Evolutionary conservation across 192 early-diverging fungal genomes (phyloP).

Genomic region (Dissophora globulifera): DNA sequence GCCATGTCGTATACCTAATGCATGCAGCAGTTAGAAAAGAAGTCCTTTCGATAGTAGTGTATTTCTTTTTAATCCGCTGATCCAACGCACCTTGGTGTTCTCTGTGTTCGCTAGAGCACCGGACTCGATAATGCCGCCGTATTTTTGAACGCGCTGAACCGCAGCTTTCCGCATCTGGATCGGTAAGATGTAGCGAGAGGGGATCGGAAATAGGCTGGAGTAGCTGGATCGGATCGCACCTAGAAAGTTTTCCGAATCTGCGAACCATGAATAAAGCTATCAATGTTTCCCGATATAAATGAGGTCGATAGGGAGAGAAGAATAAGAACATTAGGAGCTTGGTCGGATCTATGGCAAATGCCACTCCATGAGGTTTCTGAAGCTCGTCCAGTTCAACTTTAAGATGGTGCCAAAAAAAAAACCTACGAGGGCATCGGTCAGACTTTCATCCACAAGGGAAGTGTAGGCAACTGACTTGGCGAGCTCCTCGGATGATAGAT

Average conservation of each 20-base stretch:
- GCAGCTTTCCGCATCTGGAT: slow-evolving; percentile 80
- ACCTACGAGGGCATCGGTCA: slow-evolving; percentile 78
- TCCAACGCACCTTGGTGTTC: slow-evolving; percentile 39
- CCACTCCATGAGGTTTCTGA: too few species aligned
- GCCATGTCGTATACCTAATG: slow-evolving; percentile 77
- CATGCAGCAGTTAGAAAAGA: slow-evolving; percentile 15
- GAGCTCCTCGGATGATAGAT: slow-evolving; percentile 48
- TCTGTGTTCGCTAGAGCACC: slow-evolving; percentile 11
- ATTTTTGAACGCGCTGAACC: slow-evolving; percentile 68
- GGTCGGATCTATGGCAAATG: too few species aligned
- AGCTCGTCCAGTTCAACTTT: too few species aligned
- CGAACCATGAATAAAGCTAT: slow-evolving; percentile 83
- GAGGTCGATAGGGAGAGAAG: too few species aligned
- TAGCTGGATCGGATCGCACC: slow-evolving; percentile 79
- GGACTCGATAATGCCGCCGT: slow-evolving; percentile 55
- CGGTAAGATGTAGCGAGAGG: slow-evolving; percentile 74
- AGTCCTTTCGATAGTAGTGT: too few species aligned
- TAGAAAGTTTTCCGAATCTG: slow-evolving; percentile 84
- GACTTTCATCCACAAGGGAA: slow-evolving; percentile 78
- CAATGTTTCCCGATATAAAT: not conserved
- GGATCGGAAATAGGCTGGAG: slow-evolving; percentile 74
- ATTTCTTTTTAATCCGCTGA: too few species aligned
- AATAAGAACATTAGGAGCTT: too few species aligned
- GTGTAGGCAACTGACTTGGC: slow-evolving; percentile 68
- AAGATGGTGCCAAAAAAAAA: not conserved